Evolutionary conservation across 345 rosid genomes (phyloP).

Genomic region (Eucalyptus sp.): DNA sequence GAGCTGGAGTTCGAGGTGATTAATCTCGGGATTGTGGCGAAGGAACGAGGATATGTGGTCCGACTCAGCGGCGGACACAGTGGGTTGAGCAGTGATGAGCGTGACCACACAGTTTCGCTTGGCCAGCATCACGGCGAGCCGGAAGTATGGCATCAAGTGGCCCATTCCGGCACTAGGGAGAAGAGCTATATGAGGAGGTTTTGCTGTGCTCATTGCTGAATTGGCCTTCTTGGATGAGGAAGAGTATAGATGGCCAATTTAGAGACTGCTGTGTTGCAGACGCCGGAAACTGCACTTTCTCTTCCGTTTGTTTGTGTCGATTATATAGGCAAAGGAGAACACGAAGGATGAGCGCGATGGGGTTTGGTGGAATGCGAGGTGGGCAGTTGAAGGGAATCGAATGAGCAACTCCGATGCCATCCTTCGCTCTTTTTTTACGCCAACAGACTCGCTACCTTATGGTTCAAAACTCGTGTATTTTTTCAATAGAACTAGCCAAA

Average conservation of each 20-base stretch:
- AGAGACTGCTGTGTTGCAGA: not conserved
- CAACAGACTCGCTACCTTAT: fast-evolving
- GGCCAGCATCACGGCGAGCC: slow-evolving; percentile 18
- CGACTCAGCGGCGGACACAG: slow-evolving; percentile 25
- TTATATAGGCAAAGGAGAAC: not conserved
- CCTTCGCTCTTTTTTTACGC: not conserved
- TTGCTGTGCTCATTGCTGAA: not conserved
- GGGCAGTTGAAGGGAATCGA: not conserved
- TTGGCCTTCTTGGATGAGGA: not conserved
- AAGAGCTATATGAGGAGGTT: slow-evolving; percentile 15
- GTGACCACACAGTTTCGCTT: slow-evolving; percentile 16
- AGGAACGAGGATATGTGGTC: slow-evolving; percentile 13
- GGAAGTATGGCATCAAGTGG: slow-evolving; percentile 32
- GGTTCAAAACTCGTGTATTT: fast-evolving
- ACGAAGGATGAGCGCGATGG: not conserved
- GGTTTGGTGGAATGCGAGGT: not conserved
- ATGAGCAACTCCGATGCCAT: not conserved
- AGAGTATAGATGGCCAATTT: not conserved
- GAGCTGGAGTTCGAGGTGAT: slow-evolving; percentile 4
- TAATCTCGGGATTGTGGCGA: slow-evolving; percentile 11
- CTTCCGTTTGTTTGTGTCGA: not conserved
- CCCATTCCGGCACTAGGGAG: slow-evolving; percentile 35
- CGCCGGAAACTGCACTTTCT: not conserved
- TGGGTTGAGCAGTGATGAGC: slow-evolving; percentile 17
- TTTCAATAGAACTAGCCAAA: not conserved